Evolutionary conservation across 228 moss, liverwort and hornwort genomes (phyloP), one percentile per base, ranked within the genome.

Genomic region (Sphagnum fallax): DNA sequence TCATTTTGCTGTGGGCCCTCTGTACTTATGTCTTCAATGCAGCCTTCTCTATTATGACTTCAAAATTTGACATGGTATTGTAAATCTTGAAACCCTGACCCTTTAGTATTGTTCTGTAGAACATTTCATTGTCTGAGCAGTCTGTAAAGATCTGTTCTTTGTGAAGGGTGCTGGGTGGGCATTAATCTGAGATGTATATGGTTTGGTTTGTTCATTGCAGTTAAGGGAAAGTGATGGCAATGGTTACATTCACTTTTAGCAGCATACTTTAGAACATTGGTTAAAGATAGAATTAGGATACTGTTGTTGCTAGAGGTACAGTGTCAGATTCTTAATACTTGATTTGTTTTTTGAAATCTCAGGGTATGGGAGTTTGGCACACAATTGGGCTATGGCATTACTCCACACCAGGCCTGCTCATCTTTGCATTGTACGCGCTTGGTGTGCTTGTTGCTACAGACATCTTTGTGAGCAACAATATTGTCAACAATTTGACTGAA

Each of bases 1-100:
- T 93, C 61, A 91, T 93, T 69, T 82, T 97, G 62, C 70, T 84
- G 49, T 97, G 93, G 88, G 88, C 89, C 47, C 82, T 91, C 71
- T 86, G 87, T 65, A 91, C 93, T 8, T 97, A 93, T 69, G 67
- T 97, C 70, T 97, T 97, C 90, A 97, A 97, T 78, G 96, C 96
- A 16, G 96, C 92, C 48, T 96, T 91, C 70, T 83, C 88, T 70
- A 82, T 89, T 74, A 84, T 93, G 79, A 82, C 62, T 67, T 77
- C 88, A 58, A 63, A 89, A 68, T 90, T 90, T 53, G 79, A 88
- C 73, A 82, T 89, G 95, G 92, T 92, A 83, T 32, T 60, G 59
- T 60, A 60, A 60, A 32, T 32, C 32, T 32, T 3, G 2, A 32
- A 32, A 32, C 32, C 32, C 32, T 32, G 32, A 32, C 32, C 32